Conservation (phyloP, 2,329 filamentous ascomycete species). For the Ophiostoma ulmi region DNA sequence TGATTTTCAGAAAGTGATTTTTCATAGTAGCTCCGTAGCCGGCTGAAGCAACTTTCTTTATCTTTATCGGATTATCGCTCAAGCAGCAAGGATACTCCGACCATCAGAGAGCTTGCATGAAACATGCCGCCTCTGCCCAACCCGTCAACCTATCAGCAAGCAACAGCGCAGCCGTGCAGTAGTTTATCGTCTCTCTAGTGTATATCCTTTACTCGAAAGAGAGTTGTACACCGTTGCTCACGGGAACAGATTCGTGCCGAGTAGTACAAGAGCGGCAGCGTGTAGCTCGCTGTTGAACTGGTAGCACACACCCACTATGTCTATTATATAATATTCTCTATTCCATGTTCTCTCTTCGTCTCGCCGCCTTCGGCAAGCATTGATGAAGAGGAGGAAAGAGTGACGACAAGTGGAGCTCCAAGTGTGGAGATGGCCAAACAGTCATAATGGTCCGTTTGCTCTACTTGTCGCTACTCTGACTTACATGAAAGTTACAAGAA, state of each 20-base stretch:
- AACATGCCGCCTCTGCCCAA: neutral
- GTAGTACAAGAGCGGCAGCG: neutral
- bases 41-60: neutral
- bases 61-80: neutral
- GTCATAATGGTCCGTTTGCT: neutral
- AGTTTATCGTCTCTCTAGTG: neutral
- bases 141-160: neutral
- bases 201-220: no score
- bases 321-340: neutral
- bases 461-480: neutral
- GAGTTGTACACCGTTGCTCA: neutral
- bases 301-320: neutral
- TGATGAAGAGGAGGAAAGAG: neutral
- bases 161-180: slow-evolving; percentile 14
- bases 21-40: neutral
- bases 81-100: neutral
- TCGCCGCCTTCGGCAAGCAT: neutral
- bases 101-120: no score
- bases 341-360: neutral
- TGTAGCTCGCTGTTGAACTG: neutral
- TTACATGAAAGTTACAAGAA: neutral
- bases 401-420: neutral
- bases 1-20: neutral
- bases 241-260: neutral
- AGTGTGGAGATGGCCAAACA: neutral